These are phyloP conservation scores for Wickerhamiella spandovensis DNA, from an alignment of 805 yeast species.

Conservation along the genomic window DNA sequence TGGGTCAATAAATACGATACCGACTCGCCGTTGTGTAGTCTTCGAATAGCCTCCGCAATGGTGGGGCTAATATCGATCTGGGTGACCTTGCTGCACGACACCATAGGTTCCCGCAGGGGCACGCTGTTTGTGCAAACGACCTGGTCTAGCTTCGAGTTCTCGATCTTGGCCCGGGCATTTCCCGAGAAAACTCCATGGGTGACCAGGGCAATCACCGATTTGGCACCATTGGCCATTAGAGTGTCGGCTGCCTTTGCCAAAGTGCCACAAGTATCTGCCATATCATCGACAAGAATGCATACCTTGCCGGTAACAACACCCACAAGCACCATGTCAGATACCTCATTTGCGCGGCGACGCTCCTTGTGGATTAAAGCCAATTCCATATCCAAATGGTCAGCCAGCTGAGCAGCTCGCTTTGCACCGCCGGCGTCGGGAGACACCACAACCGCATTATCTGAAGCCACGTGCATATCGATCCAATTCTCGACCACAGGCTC, in stretches of 20 bases:
- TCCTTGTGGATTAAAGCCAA: conserved; percentile 96
- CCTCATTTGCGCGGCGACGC: conserved; percentile 89
- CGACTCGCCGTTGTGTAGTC: conserved; percentile 93
- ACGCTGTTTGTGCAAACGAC: conserved; percentile 90
- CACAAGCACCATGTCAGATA: conserved; percentile 85
- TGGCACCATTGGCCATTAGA: conserved; percentile 66
- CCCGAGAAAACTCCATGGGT: conserved; percentile 93
- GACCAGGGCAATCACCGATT: conserved; percentile 78
- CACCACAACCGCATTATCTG: conserved; percentile 56
- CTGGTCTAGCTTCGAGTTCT: conserved; percentile 48
- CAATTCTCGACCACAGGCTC: conserved; percentile 83
- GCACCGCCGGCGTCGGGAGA: conserved; percentile 99
- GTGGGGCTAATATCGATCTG: conserved; percentile 76
- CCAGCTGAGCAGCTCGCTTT: conserved; percentile 86
- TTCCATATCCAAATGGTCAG: conserved; percentile 80
- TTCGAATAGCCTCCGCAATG: conserved; percentile 84
- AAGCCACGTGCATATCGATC: conserved; percentile 50
- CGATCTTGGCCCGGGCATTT: conserved; percentile 61
- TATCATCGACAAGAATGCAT: conserved; percentile 85
- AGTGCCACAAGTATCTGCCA: conserved; percentile 98
- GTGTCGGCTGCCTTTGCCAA: conserved; percentile 89
- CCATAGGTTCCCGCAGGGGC: conserved; percentile 57
- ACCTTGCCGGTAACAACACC: conserved; percentile 82
- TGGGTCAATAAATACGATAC: conserved; percentile 75
- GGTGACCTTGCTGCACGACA: conserved; percentile 53